phyloP scores from a whole-genome alignment of 192 early-diverging fungal genomes.

The Rhizophagus prolifer region DNA sequence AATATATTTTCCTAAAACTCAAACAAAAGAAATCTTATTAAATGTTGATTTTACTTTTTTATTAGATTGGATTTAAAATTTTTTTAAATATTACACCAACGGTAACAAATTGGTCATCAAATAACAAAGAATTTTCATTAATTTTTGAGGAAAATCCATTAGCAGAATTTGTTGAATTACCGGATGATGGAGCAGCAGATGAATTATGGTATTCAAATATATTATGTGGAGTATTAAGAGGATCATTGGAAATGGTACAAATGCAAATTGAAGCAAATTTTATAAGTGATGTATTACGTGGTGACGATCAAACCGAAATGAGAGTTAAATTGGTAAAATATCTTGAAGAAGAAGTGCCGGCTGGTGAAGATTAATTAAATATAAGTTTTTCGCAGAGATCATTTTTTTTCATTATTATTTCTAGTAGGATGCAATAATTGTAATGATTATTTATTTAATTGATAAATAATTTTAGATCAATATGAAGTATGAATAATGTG shows the following conservation, averaged over 20 bases:
- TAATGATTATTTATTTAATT: too few species aligned
- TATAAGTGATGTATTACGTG: conserved; percentile 78
- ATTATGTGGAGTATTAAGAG: conserved; percentile 90
- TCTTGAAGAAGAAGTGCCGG: conserved; percentile 95
- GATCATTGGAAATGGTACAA: conserved; percentile 96
- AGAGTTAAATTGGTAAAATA: conserved; percentile 85
- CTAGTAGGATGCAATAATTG: not conserved
- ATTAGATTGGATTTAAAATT: conserved; percentile 89
- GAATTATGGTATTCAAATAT: conserved; percentile 98
- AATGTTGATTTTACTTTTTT: not conserved
- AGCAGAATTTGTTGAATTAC: conserved; percentile 97
- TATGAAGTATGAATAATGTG: too few species aligned
- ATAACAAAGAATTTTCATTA: conserved; percentile 90
- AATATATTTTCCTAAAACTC: not conserved
- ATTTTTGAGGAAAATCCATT: conserved; percentile 95
- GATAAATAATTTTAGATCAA: too few species aligned
- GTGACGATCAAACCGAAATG: conserved; percentile 90
- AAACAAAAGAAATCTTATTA: not conserved
- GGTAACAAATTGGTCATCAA: conserved; percentile 77
- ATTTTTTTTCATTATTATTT: not conserved
- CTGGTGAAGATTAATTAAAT: conserved; percentile 70
- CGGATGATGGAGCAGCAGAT: conserved; percentile 65
- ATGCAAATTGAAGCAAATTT: conserved; percentile 89
- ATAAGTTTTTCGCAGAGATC: not conserved
- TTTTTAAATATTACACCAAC: conserved; percentile 90